Conservation (phyloP, 257 asterid genomes). For the Verbena officinalis region DNA sequence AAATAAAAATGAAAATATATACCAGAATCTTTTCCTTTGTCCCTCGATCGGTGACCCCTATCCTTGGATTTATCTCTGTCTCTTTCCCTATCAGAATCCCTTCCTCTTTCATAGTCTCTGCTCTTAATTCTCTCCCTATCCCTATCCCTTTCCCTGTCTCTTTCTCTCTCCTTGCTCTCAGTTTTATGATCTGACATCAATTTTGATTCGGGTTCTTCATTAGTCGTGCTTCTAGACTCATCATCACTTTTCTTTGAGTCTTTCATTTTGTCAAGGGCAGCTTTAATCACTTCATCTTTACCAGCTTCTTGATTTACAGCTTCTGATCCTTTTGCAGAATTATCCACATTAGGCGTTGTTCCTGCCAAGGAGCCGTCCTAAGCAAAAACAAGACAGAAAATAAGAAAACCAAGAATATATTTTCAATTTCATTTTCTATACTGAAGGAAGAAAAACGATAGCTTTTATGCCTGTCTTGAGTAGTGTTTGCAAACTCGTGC, state of each 20-base stretch:
- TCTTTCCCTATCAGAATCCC: slow-evolving; percentile 78
- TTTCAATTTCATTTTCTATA: slow-evolving; percentile 11
- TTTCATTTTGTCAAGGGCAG: slow-evolving; percentile 60
- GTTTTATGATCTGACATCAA: slow-evolving; percentile 48
- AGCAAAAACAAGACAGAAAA: slow-evolving; percentile 3
- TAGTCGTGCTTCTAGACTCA: slow-evolving; percentile 46
- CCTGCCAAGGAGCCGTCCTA: slow-evolving; percentile 58
- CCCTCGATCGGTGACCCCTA: slow-evolving; percentile 73
- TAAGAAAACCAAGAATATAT: slow-evolving; percentile 8
- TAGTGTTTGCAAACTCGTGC: too few species aligned
- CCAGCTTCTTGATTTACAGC: slow-evolving; percentile 48
- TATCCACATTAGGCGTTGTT: slow-evolving; percentile 49
- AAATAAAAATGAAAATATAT: background rate
- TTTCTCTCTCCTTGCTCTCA: slow-evolving; percentile 56
- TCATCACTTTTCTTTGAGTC: slow-evolving; percentile 62
- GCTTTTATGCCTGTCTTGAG: too few species aligned
- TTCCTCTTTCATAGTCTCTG: background rate
- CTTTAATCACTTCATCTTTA: slow-evolving; percentile 53
- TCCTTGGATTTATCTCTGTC: slow-evolving; percentile 73
- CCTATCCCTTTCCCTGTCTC: slow-evolving; percentile 56
- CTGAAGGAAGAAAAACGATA: too few species aligned
- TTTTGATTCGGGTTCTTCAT: slow-evolving; percentile 59
- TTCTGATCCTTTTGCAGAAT: slow-evolving; percentile 44
- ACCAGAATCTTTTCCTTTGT: slow-evolving; percentile 71
- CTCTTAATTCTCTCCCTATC: slow-evolving; percentile 62